Conservation (phyloP, 2,329 filamentous ascomycete genomes). For the Xylariaceae sp. region DNA sequence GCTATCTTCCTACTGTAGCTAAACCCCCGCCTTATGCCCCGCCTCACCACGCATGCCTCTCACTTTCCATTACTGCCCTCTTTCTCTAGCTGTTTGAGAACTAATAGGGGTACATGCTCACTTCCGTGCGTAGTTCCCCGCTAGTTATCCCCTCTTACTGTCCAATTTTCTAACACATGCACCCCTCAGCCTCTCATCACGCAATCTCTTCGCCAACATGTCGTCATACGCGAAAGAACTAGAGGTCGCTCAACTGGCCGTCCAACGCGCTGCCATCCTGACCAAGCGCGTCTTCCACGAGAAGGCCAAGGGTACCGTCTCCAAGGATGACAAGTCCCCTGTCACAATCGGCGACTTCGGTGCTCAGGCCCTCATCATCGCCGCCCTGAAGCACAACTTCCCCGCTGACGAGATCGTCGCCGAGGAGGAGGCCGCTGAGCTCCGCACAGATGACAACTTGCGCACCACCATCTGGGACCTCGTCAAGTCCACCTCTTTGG, state of each 20-base stretch:
- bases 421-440: conserved; percentile 84
- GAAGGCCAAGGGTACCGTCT: conserved; percentile 89
- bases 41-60: conserved; percentile 26
- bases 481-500: conserved; percentile 67
- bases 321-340: conserved; percentile 92
- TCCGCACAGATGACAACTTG: conserved; percentile 67
- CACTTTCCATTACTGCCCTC: conserved; percentile 17
- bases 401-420: conserved; percentile 87
- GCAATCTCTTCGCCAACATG: conserved; percentile 25
- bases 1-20: conserved; percentile 27
- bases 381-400: conserved; percentile 84
- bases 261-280: conserved; percentile 68
- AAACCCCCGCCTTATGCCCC: conserved; percentile 27
- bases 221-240: conserved; percentile 63
- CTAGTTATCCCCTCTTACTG: too few species aligned
- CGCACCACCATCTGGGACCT: conserved; percentile 79
- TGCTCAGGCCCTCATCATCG: conserved; percentile 93
- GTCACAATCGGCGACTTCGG: conserved; percentile 98
- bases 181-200: conserved; percentile 10
- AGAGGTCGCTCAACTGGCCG: conserved; percentile 68
- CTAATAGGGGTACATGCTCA: too few species aligned
- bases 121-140: too few species aligned
- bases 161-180: conserved; percentile 1
- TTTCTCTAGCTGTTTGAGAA: too few species aligned
- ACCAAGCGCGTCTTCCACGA: conserved; percentile 78